Percentiles rank a stretch among this genome's conserved stretches.
Conservation (phyloP, 1,139 yeast species). For the Blastobotrys malaysiensis region DNA sequence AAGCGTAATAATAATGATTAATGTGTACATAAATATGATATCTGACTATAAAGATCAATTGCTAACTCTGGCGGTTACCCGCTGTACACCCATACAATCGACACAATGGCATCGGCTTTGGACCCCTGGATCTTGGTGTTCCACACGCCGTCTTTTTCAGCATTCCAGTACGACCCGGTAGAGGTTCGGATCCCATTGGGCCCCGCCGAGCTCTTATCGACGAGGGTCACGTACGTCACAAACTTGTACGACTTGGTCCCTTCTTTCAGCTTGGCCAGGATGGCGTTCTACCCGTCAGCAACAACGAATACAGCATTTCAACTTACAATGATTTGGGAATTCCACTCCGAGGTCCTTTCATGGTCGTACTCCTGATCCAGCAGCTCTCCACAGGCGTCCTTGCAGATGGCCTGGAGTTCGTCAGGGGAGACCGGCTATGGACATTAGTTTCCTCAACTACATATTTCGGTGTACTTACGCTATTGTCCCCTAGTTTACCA, state of each 20-base stretch:
- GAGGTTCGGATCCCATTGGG: conserved; percentile 27
- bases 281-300: conserved; percentile 5
- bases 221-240: conserved; percentile 26
- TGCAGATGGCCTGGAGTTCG: conserved; percentile 10
- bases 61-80: neutral
- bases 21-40: neutral
- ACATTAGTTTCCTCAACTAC: neutral
- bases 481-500: conserved; percentile 3
- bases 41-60: neutral
- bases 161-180: conserved; percentile 33
- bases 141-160: conserved; percentile 35
- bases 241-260: conserved; percentile 30
- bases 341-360: conserved; percentile 18
- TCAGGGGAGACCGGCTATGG: conserved; percentile 15
- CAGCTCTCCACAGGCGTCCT: conserved; percentile 11
- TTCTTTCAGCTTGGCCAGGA: conserved; percentile 22
- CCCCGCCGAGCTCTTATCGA: conserved; percentile 24
- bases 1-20: conserved; percentile 1
- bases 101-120: conserved; percentile 25
- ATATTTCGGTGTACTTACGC: conserved; percentile 4
- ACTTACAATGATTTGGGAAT: conserved; percentile 16
- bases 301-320: neutral
- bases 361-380: conserved; percentile 16
- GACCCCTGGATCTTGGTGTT: conserved; percentile 21
- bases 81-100: conserved; percentile 31